Conservation (phyloP, 129 eudicot species). For the Flaveria sonorensis region DNA sequence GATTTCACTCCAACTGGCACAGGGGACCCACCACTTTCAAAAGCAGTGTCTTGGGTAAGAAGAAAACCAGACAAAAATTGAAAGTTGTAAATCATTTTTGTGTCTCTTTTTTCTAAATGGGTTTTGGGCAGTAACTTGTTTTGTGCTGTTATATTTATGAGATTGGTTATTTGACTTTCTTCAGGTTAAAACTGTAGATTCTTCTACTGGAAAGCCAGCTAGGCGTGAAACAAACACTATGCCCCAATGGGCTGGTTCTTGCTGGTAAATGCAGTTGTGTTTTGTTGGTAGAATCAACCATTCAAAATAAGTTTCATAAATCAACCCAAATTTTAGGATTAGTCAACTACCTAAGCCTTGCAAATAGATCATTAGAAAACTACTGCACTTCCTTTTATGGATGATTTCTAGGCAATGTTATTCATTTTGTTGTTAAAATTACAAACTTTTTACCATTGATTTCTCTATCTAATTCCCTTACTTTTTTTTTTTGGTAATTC, state of each 20-base stretch:
- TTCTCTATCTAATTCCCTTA: neutral
- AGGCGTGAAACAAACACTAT: slow-evolving; percentile 92
- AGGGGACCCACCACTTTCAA: slow-evolving; percentile 95
- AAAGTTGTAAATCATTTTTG: neutral
- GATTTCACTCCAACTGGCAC: slow-evolving; percentile 99
- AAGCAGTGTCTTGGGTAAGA: slow-evolving; percentile 84
- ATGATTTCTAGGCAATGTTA: neutral
- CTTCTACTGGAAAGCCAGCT: slow-evolving; percentile 78
- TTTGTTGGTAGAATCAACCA: slow-evolving; percentile 8
- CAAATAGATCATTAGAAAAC: neutral
- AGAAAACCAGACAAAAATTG: neutral
- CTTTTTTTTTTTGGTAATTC: slow-evolving; percentile 4
- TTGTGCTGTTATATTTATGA: neutral
- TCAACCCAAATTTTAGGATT: neutral
- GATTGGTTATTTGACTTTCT: slow-evolving; percentile 20
- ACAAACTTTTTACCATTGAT: neutral
- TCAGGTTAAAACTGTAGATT: slow-evolving; percentile 76
- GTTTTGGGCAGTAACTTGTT: neutral
- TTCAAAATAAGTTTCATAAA: neutral
- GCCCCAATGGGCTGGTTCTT: slow-evolving; percentile 99
- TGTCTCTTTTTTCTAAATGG: neutral
- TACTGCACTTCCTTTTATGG: neutral
- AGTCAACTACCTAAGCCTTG: slow-evolving; percentile 10
- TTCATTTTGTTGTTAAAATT: neutral
- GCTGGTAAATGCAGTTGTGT: slow-evolving; percentile 56